Conservation (phyloP, 2,329 filamentous ascomycete genomes). For the Diaporthe capsici region DNA sequence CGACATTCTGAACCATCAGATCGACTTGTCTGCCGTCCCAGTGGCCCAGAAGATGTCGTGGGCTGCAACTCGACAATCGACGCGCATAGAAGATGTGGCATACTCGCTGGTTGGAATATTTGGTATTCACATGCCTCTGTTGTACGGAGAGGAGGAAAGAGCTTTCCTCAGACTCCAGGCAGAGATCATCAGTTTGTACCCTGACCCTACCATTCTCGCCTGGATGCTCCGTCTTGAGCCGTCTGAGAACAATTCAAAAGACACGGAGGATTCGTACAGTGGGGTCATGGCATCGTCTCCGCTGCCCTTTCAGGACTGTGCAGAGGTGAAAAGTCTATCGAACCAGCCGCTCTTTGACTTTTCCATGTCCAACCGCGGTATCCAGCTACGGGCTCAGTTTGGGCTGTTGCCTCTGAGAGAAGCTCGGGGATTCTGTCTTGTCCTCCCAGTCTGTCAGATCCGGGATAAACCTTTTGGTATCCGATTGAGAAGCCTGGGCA, state of each 20-base stretch:
- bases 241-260: background rate
- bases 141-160: slow-evolving; percentile 39
- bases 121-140: slow-evolving; percentile 37
- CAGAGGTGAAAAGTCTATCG: background rate
- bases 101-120: slow-evolving; percentile 37
- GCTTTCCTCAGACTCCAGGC: slow-evolving; percentile 37
- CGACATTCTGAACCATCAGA: slow-evolving; percentile 25
- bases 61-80: slow-evolving; percentile 29
- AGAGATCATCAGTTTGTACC: slow-evolving; percentile 37
- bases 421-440: background rate
- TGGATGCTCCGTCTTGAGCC: background rate
- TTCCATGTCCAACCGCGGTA: slow-evolving; percentile 35
- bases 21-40: slow-evolving; percentile 11
- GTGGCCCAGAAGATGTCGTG: slow-evolving; percentile 42
- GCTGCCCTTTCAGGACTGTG: background rate
- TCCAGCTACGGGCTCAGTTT: slow-evolving; percentile 31
- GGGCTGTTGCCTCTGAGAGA: background rate
- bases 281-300: slow-evolving; percentile 35
- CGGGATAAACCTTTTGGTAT: background rate
- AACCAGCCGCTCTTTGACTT: slow-evolving; percentile 25
- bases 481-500: slow-evolving; percentile 13
- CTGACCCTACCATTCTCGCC: slow-evolving; percentile 32
- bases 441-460: slow-evolving; percentile 27
- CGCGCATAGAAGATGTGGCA: slow-evolving; percentile 38
- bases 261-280: background rate